Conservation (phyloP, 441 rosid species). For the Eruca vesicaria region DNA sequence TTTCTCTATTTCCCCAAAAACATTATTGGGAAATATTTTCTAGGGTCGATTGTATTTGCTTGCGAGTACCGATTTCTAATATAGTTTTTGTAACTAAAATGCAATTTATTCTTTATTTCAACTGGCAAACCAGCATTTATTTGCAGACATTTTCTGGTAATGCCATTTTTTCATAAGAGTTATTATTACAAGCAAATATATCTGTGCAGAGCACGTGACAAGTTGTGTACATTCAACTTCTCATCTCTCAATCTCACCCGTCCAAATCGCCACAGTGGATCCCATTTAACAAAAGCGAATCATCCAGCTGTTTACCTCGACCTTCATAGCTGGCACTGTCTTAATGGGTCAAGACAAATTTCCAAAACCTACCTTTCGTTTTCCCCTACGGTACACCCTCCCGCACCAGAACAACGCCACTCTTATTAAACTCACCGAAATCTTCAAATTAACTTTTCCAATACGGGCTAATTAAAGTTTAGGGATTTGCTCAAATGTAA, state of each 20-base stretch:
- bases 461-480: constrained; percentile 17
- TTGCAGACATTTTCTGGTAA: constrained; percentile 23
- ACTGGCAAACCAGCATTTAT: not conserved
- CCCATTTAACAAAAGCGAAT: constrained; percentile 5
- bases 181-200: constrained; percentile 15
- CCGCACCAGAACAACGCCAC: not conserved
- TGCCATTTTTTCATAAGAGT: not conserved
- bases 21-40: constrained; percentile 11
- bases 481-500: not conserved
- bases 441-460: not conserved
- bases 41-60: not conserved
- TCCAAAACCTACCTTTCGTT: constrained; percentile 28
- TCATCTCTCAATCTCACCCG: constrained; percentile 32
- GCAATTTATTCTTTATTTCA: not conserved
- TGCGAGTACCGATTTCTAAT: constrained; percentile 17
- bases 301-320: constrained; percentile 46
- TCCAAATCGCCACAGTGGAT: not conserved
- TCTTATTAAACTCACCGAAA: not conserved
- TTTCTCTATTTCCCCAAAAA: not conserved
- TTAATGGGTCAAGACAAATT: constrained; percentile 36
- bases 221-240: constrained; percentile 16
- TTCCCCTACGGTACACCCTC: constrained; percentile 2
- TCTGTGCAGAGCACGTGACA: constrained; percentile 35
- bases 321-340: constrained; percentile 41
- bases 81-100: not conserved